phyloP scores from a whole-genome alignment of 345 rosid genomes.

The Mangifera indica region DNA sequence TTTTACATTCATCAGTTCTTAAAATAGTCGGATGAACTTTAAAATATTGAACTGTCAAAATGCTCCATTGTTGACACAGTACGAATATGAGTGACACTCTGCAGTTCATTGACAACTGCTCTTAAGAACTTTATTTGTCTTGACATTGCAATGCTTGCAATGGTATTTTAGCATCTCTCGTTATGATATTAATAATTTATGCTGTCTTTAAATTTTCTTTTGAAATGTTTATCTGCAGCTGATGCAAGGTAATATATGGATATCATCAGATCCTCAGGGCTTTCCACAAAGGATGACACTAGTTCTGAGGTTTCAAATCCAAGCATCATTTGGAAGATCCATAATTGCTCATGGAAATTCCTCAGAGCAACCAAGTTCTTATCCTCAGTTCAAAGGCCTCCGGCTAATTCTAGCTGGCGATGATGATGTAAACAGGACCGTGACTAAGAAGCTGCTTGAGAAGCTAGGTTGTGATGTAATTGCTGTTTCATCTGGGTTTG shows the following conservation, averaged over 20 bases:
- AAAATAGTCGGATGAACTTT: too few species aligned
- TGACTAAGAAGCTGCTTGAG: conserved; percentile 75
- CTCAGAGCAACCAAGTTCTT: conserved; percentile 48
- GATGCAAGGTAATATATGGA: conserved; percentile 97
- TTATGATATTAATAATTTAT: background rate
- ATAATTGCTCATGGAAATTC: conserved; percentile 32
- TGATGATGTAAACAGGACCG: conserved; percentile 68
- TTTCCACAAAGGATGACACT: conserved; percentile 70
- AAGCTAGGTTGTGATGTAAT: conserved; percentile 85
- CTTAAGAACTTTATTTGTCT: background rate
- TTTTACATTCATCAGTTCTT: too few species aligned
- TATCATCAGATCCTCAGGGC: conserved; percentile 58
- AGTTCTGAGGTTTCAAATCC: conserved; percentile 61
- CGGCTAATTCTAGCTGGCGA: conserved; percentile 68
- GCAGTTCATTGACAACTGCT: background rate
- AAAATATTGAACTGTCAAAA: too few species aligned
- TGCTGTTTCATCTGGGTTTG: conserved; percentile 84
- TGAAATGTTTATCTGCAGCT: conserved; percentile 45
- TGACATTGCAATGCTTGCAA: conserved; percentile 9
- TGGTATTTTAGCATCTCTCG: background rate
- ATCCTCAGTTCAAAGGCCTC: conserved; percentile 66
- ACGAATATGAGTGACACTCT: background rate
- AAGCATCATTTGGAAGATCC: conserved; percentile 47
- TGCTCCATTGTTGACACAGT: too few species aligned
- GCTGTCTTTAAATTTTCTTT: background rate